These are phyloP conservation scores for Albizia julibrissin DNA, from an alignment of 306 rosid genomes.

Conservation along the genomic window DNA sequence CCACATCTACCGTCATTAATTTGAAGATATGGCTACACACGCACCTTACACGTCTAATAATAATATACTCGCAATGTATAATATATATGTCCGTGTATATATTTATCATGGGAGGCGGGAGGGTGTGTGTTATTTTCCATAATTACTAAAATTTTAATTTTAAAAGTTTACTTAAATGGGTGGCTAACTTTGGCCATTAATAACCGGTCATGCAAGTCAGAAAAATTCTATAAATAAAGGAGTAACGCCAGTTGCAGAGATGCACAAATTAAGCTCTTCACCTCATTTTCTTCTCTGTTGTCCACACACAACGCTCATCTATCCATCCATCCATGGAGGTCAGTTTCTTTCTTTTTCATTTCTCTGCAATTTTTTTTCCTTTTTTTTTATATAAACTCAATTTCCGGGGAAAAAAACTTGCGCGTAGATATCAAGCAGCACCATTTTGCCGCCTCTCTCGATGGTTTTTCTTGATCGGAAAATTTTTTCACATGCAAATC, in stretches of 20 bases:
- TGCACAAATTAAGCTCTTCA: not conserved
- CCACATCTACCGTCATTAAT: not conserved
- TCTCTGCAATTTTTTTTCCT: not conserved
- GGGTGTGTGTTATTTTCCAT: not conserved
- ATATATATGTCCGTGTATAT: not conserved
- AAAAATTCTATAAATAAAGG: not conserved
- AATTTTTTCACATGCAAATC: not conserved
- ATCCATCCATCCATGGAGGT: constrained; percentile 14
- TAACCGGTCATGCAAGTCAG: not conserved
- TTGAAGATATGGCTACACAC: not conserved
- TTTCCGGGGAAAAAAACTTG: not conserved
- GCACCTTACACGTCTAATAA: too few species aligned
- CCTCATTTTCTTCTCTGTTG: not conserved
- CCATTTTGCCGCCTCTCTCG: not conserved
- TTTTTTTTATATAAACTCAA: not conserved
- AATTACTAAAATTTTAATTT: too few species aligned
- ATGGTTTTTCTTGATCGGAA: not conserved
- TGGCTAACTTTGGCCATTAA: not conserved
- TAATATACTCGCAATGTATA: too few species aligned
- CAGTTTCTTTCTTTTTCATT: not conserved
- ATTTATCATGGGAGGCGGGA: not conserved
- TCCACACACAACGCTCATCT: not conserved
- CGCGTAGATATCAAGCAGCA: not conserved
- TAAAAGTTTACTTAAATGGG: not conserved
- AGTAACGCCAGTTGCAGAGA: not conserved